Percentiles rank a stretch among this genome's conserved stretches.
Evolutionary conservation across 2,329 filamentous ascomycete species (phyloP).

Genomic region (Huntiella savannae): DNA sequence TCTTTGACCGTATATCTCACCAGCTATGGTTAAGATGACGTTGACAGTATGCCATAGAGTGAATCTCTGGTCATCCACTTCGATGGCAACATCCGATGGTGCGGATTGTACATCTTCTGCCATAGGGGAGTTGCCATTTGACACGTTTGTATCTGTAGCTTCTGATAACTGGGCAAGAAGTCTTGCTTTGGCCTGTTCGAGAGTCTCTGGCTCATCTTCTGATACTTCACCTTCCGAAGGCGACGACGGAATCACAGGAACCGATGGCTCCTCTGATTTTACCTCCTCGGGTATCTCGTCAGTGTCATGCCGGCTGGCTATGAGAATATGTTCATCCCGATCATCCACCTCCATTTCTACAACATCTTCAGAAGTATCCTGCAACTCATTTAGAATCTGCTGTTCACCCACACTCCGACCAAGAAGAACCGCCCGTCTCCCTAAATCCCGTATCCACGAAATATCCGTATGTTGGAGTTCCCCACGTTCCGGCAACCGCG

Average conservation of each 20-base stretch:
- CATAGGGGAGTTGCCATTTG: too few relatives aligned
- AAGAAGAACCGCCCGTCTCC: constrained; percentile 51
- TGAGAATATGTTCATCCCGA: constrained; percentile 14
- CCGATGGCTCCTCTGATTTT: not conserved
- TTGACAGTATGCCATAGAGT: constrained; percentile 58
- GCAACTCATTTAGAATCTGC: constrained; percentile 28
- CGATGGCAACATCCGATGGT: constrained; percentile 16
- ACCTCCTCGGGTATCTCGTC: not conserved
- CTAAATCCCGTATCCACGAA: constrained; percentile 57
- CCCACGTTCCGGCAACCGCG: constrained; percentile 53
- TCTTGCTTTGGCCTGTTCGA: constrained; percentile 29
- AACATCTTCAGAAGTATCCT: constrained; percentile 16
- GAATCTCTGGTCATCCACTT: constrained; percentile 20
- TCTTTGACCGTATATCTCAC: constrained; percentile 75
- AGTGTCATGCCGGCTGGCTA: not conserved
- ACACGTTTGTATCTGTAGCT: not conserved
- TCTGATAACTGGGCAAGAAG: constrained; percentile 27
- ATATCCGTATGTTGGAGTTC: constrained; percentile 60
- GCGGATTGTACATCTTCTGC: constrained; percentile 1
- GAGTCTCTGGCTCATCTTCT: constrained; percentile 17
- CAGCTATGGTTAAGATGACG: constrained; percentile 77
- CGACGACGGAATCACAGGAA: constrained; percentile 7
- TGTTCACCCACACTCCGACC: constrained; percentile 35
- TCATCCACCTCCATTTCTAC: constrained; percentile 15
- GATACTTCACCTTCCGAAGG: constrained; percentile 21